Conservation (phyloP, 2,329 filamentous ascomycete species). For the Epichloe sibirici region DNA sequence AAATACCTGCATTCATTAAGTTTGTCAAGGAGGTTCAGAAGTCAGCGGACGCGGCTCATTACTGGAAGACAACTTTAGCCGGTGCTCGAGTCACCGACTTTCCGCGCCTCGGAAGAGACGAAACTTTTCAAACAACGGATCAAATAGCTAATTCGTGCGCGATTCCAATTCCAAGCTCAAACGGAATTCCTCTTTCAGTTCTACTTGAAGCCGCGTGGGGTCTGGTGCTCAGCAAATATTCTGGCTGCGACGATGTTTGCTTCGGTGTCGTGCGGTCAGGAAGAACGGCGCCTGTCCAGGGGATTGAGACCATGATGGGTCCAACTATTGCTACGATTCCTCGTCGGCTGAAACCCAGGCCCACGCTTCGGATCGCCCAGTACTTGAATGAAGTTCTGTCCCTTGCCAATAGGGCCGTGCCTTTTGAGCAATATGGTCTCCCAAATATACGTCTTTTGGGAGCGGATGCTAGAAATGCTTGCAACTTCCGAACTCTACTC, state of each 20-base stretch:
- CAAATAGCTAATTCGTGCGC: background rate
- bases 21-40: background rate
- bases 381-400: conserved; percentile 9
- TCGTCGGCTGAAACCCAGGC: conserved; percentile 10
- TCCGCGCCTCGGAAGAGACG: background rate
- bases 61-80: background rate
- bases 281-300: conserved; percentile 15
- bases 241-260: conserved; percentile 10
- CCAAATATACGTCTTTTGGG: conserved; percentile 10
- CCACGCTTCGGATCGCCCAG: conserved; percentile 5
- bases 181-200: conserved; percentile 5
- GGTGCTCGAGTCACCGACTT: background rate
- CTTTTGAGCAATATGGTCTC: conserved; percentile 12
- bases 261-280: conserved; percentile 19
- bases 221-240: conserved; percentile 11
- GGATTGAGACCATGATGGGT: conserved; percentile 15
- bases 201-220: conserved; percentile 16
- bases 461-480: conserved; percentile 9
- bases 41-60: background rate
- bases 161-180: background rate
- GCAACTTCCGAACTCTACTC: conserved; percentile 17
- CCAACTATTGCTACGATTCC: conserved; percentile 21
- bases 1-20: background rate
- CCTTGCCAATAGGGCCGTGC: conserved; percentile 1
- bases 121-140: background rate